phyloP scores from a whole-genome alignment of 345 rosid genomes.

The Combretum micranthum region DNA sequence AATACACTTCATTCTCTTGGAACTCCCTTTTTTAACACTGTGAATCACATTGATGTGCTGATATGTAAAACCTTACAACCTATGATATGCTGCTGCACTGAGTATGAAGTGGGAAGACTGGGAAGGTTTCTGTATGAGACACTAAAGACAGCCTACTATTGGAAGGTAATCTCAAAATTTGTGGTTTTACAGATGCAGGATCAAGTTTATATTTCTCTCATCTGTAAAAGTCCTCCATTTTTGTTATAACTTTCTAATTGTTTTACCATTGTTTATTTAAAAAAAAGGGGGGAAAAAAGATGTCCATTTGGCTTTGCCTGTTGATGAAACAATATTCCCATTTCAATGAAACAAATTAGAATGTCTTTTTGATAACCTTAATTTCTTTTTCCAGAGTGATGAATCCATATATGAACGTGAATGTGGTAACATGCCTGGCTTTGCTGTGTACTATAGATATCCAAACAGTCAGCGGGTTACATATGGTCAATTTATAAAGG shows the following conservation, averaged over 20 bases:
- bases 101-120: conserved; percentile 95
- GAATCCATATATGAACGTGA: conserved; percentile 93
- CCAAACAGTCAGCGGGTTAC: conserved; percentile 98
- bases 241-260: too few species aligned
- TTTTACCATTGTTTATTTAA: neutral
- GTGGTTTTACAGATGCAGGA: neutral
- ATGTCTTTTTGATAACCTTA: neutral
- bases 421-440: conserved; percentile 99
- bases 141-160: conserved; percentile 86
- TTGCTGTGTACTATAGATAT: conserved; percentile 93
- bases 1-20: conserved; percentile 96
- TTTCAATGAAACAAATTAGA: too few species aligned
- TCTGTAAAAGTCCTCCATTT: too few species aligned
- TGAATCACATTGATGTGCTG: conserved; percentile 95
- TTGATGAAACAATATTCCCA: too few species aligned
- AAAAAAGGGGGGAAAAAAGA: neutral
- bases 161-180: conserved; percentile 55
- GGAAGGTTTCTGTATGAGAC: conserved; percentile 94
- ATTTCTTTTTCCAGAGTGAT: conserved; percentile 54
- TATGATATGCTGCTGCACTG: conserved; percentile 99
- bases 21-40: conserved; percentile 96
- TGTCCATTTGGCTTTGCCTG: neutral
- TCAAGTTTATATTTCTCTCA: neutral
- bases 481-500: conserved; percentile 98
- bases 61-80: conserved; percentile 98